phyloP scores from a whole-genome alignment of 176 grass and related monocot species.

The Metroxylon sagu region DNA sequence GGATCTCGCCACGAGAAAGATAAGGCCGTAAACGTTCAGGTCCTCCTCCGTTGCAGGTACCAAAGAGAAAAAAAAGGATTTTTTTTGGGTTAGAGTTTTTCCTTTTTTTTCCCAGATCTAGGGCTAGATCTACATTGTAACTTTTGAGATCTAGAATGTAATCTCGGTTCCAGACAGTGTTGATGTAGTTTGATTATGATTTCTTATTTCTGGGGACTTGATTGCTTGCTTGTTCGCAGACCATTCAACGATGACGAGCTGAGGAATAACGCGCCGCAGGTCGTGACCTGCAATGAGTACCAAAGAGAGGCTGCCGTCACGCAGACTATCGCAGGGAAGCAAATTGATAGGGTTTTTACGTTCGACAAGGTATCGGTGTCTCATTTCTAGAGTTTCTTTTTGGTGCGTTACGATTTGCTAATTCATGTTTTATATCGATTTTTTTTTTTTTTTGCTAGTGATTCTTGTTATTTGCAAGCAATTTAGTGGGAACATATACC shows the following conservation, averaged over 20 bases:
- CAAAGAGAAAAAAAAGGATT: too few relatives aligned
- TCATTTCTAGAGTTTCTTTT: too few relatives aligned
- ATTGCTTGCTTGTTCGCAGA: slow-evolving; percentile 26
- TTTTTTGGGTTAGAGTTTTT: neutral
- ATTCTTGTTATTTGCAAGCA: too few relatives aligned
- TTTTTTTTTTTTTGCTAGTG: too few relatives aligned
- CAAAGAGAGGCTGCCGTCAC: slow-evolving; percentile 85
- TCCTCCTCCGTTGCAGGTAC: slow-evolving; percentile 94
- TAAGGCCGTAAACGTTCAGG: slow-evolving; percentile 96
- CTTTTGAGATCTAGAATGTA: slow-evolving; percentile 3
- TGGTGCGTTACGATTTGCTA: too few relatives aligned
- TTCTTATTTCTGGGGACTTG: neutral
- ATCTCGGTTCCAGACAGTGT: neutral
- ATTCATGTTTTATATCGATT: too few relatives aligned
- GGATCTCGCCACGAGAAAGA: slow-evolving; percentile 91
- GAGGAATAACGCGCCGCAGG: slow-evolving; percentile 81
- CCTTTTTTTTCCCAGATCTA: too few relatives aligned
- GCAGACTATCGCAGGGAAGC: slow-evolving; percentile 79
- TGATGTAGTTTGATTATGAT: neutral
- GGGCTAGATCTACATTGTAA: neutral
- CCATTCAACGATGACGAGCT: slow-evolving; percentile 83
- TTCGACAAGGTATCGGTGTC: slow-evolving; percentile 68
- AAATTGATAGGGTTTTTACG: slow-evolving; percentile 81
- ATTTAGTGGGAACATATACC: too few relatives aligned
- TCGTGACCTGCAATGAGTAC: slow-evolving; percentile 87